Percentiles rank a stretch among this genome's conserved stretches.
These are phyloP conservation scores for Atractiella rhizophila DNA, from an alignment of 768 basidiomycete species.

Conservation along the genomic window DNA sequence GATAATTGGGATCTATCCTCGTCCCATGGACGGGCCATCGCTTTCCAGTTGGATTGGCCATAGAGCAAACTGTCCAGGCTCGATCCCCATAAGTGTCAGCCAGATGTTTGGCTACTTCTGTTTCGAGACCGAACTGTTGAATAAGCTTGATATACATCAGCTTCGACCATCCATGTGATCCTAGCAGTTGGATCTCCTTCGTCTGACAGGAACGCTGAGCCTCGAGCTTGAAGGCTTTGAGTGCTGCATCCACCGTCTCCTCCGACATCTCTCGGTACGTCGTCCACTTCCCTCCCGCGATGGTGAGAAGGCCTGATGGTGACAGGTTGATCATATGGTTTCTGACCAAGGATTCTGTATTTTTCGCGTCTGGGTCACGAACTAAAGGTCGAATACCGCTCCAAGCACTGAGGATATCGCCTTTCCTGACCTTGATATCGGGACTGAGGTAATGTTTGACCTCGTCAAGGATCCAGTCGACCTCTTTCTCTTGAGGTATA, in stretches of 20 bases:
- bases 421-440: conserved; percentile 78
- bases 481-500: conserved; percentile 68
- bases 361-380: conserved; percentile 43
- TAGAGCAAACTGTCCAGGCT: conserved; percentile 73
- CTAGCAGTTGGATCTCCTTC: conserved; percentile 53
- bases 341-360: conserved; percentile 67
- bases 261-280: conserved; percentile 89
- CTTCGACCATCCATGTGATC: conserved; percentile 76
- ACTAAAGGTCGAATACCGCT: conserved; percentile 74
- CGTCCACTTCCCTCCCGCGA: conserved; percentile 97
- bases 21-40: conserved; percentile 70
- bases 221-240: conserved; percentile 43
- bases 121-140: conserved; percentile 39
- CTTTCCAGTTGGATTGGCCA: conserved; percentile 48
- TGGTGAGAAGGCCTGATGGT: conserved; percentile 59
- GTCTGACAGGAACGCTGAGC: conserved; percentile 45
- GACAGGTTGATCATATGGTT: conserved; percentile 77
- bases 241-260: conserved; percentile 70
- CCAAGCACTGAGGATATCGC: conserved; percentile 91
- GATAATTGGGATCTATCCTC: conserved; percentile 42
- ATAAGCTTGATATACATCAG: conserved; percentile 94
- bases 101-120: conserved; percentile 76
- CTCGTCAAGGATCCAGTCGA: conserved; percentile 88
- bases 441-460: conserved; percentile 64
- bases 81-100: conserved; percentile 88